Evolutionary conservation across 169 alveolate species (phyloP).

Genomic region (Eimeria nieschulzi): DNA sequence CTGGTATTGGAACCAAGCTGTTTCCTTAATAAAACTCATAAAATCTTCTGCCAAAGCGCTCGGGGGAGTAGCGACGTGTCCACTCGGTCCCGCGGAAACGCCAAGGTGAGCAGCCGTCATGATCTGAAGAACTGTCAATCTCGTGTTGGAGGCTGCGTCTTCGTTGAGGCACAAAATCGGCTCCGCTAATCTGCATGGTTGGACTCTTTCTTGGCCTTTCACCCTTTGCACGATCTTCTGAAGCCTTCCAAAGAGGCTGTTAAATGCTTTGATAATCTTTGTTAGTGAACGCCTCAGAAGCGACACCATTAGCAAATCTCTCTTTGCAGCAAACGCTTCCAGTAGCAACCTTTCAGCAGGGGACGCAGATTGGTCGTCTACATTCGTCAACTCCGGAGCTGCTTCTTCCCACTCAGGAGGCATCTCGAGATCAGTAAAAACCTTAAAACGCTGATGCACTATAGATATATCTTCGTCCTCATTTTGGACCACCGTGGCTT

Average conservation of each 20-base stretch:
- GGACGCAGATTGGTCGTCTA: constrained; percentile 27
- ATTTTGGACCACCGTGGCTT: too few species aligned
- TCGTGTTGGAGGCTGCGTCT: constrained; percentile 33
- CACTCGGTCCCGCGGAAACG: constrained; percentile 24
- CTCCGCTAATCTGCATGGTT: constrained; percentile 22
- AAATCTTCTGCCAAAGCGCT: constrained; percentile 25
- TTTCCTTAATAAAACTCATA: constrained; percentile 42
- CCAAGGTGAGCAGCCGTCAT: constrained; percentile 50
- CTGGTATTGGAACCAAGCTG: constrained; percentile 55
- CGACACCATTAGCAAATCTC: constrained; percentile 49
- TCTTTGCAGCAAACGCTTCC: constrained; percentile 34
- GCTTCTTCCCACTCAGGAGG: constrained; percentile 42
- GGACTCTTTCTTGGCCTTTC: constrained; percentile 36
- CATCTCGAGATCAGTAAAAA: constrained; percentile 24
- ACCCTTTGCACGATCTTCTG: constrained; percentile 34
- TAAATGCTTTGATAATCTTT: constrained; percentile 32
- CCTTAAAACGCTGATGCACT: constrained; percentile 32
- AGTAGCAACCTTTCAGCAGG: constrained; percentile 11
- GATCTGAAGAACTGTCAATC: constrained; percentile 35
- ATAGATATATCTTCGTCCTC: constrained; percentile 18
- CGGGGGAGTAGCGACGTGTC: background rate
- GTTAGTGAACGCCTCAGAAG: constrained; percentile 27
- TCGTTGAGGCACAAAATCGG: constrained; percentile 28
- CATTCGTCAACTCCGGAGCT: constrained; percentile 20
- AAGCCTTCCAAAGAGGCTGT: constrained; percentile 45